phyloP scores from a whole-genome alignment of 2,329 filamentous ascomycete species.

The Penicillium thymicola region DNA sequence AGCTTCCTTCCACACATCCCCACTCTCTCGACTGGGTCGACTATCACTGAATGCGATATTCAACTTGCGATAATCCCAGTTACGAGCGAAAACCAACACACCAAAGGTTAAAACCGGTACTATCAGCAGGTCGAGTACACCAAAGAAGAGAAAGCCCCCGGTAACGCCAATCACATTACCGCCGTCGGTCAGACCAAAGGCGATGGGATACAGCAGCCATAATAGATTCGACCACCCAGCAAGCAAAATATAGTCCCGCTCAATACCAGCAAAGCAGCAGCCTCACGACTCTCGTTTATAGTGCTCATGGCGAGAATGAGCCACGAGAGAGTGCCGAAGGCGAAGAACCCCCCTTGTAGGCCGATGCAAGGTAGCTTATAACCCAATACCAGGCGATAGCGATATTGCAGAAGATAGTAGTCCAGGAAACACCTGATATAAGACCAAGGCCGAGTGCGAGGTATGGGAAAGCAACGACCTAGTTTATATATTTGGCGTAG shows the following conservation, averaged over 20 bases:
- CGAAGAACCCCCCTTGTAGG: neutral
- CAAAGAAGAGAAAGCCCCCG: neutral
- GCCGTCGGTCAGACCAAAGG: neutral
- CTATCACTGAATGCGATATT: neutral
- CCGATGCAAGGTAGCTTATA: neutral
- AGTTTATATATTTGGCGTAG: neutral
- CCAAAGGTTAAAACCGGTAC: neutral
- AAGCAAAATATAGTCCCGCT: neutral
- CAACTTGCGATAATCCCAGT: neutral
- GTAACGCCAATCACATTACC: neutral
- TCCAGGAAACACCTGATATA: neutral
- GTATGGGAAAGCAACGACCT: neutral
- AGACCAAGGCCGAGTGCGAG: neutral
- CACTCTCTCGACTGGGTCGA: neutral
- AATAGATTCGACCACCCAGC: neutral
- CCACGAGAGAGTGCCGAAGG: neutral
- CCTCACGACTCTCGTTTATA: neutral
- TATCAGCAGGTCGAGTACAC: neutral
- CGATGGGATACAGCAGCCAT: neutral
- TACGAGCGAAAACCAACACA: neutral
- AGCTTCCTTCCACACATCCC: neutral
- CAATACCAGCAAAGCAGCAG: neutral
- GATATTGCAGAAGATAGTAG: neutral
- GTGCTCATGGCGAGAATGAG: neutral
- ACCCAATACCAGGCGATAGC: neutral